Evolutionary conservation across 495 filamentous ascomycete species (phyloP).

Genomic region (Bryoglossum gracile): DNA sequence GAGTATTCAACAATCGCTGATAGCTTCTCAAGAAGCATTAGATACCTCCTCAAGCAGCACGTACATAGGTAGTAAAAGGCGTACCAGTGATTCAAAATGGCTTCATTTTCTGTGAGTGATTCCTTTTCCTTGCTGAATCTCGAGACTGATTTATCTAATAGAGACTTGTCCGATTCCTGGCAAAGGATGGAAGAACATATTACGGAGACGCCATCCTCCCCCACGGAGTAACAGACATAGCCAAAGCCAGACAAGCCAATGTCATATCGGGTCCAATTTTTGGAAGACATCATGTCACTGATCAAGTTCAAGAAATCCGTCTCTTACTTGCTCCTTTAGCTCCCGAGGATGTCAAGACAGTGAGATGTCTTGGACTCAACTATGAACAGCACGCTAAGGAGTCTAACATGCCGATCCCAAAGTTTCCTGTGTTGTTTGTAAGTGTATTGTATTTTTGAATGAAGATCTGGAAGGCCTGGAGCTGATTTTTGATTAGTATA

Average conservation of each 20-base stretch:
- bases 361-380: conserved; percentile 76
- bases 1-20: too few species aligned
- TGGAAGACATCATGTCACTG: conserved; percentile 60
- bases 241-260: conserved; percentile 55
- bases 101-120: conserved; percentile 34
- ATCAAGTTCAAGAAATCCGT: conserved; percentile 57
- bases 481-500: too few species aligned
- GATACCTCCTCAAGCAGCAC: conserved; percentile 3
- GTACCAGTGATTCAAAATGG: conserved; percentile 26
- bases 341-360: conserved; percentile 59
- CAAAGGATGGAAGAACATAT: conserved; percentile 66
- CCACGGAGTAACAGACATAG: conserved; percentile 55
- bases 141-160: conserved; percentile 25
- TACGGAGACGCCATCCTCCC: conserved; percentile 81
- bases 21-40: too few species aligned
- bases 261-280: conserved; percentile 72
- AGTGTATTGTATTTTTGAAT: too few species aligned
- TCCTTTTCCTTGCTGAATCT: background rate
- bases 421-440: conserved; percentile 70
- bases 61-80: too few species aligned
- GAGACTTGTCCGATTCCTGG: conserved; percentile 74
- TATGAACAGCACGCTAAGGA: conserved; percentile 78
- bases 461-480: too few species aligned
- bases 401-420: conserved; percentile 65
- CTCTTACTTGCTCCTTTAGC: conserved; percentile 63